Evolutionary conservation across 2,329 filamentous ascomycete genomes (phyloP).

Genomic region (Grosmannia serpens): DNA sequence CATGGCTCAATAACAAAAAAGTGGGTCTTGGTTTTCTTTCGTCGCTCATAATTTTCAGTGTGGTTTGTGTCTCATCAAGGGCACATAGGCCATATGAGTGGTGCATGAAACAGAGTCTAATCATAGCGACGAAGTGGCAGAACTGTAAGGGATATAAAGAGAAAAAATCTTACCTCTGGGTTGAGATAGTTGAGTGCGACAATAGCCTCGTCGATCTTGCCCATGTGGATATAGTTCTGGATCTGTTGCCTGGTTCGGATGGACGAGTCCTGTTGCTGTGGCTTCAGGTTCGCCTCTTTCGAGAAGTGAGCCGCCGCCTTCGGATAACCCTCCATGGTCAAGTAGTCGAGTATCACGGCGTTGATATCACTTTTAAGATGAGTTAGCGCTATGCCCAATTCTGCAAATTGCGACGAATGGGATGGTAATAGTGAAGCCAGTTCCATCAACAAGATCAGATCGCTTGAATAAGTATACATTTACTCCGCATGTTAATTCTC

Average conservation of each 20-base stretch:
- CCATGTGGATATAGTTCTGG: slow-evolving; percentile 71
- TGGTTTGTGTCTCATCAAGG: slow-evolving; percentile 81
- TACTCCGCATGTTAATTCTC: slow-evolving; percentile 88
- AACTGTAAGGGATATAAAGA: background rate
- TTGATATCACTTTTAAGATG: slow-evolving; percentile 69
- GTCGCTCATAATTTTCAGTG: slow-evolving; percentile 54
- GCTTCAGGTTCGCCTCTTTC: slow-evolving; percentile 77
- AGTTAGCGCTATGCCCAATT: slow-evolving; percentile 4
- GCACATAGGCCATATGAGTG: slow-evolving; percentile 89
- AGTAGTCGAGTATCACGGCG: slow-evolving; percentile 87
- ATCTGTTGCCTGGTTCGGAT: slow-evolving; percentile 75
- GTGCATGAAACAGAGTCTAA: slow-evolving; percentile 99
- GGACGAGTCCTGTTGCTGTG: slow-evolving; percentile 57
- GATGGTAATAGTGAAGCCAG: slow-evolving; percentile 1
- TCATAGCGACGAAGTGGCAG: slow-evolving; percentile 52
- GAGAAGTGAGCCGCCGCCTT: slow-evolving; percentile 89
- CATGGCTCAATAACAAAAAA: background rate
- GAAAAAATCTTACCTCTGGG: slow-evolving; percentile 59
- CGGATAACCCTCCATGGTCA: slow-evolving; percentile 91
- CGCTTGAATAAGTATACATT: slow-evolving; percentile 48
- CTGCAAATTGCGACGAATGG: background rate
- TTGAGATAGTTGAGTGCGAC: slow-evolving; percentile 81
- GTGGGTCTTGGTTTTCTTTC: background rate
- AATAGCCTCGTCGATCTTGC: slow-evolving; percentile 77
- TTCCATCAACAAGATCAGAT: slow-evolving; percentile 13